Percentiles rank a stretch among this genome's conserved stretches.
Evolutionary conservation across 1,139 yeast species (phyloP).

Genomic region (Kurtzmaniella quercitrusa): DNA sequence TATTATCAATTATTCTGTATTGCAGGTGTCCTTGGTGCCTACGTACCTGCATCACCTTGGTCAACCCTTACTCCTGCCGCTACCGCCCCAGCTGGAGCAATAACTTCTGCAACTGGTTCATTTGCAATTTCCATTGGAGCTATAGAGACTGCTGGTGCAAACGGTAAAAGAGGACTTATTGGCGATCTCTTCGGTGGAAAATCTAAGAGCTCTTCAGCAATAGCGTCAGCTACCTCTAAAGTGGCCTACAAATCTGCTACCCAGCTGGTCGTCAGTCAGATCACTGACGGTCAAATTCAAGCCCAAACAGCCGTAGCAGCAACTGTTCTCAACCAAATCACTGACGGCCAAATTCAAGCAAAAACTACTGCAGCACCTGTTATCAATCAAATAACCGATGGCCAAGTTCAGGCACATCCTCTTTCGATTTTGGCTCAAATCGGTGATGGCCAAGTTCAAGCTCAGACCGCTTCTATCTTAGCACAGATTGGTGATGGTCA

Average conservation of each 20-base stretch:
- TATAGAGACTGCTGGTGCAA: conserved; percentile 12
- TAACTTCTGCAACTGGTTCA: conserved; percentile 21
- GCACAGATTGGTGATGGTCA: conserved; percentile 43
- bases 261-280: conserved; percentile 28
- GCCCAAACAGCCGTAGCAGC: conserved; percentile 17
- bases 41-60: conserved; percentile 23
- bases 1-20: background rate
- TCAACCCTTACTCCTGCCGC: conserved; percentile 26
- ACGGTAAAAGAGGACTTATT: conserved; percentile 4
- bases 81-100: conserved; percentile 19
- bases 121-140: conserved; percentile 25
- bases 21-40: conserved; percentile 10
- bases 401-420: conserved; percentile 34
- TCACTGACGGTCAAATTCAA: conserved; percentile 26
- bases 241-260: conserved; percentile 8
- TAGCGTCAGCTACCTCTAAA: background rate
- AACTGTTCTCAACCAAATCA: conserved; percentile 16
- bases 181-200: background rate
- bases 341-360: conserved; percentile 24
- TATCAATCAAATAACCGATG: conserved; percentile 38
- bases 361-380: conserved; percentile 14
- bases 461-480: conserved; percentile 22
- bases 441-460: conserved; percentile 39
- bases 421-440: conserved; percentile 24
- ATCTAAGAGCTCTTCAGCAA: background rate